Evolutionary conservation across 116 monocot genomes (phyloP).

Genomic region (Dioscorea cayenensis): DNA sequence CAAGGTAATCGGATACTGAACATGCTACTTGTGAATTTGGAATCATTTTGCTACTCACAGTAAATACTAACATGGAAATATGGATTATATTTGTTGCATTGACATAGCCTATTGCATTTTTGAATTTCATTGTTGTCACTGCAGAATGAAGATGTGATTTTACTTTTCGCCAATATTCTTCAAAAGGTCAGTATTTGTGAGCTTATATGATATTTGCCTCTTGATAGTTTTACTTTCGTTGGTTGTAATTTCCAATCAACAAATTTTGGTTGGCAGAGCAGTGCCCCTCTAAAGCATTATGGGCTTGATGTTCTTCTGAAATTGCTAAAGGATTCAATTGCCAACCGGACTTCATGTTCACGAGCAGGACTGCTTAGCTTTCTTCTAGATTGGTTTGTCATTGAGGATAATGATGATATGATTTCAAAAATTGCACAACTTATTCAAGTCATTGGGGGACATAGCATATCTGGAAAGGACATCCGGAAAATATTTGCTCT

Average conservation of each 20-base stretch:
- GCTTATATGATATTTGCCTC: not conserved
- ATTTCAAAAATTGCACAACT: conserved; percentile 62
- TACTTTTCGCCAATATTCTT: conserved; percentile 64
- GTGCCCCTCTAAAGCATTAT: conserved; percentile 62
- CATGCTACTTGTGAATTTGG: not conserved
- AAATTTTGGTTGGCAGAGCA: conserved; percentile 76
- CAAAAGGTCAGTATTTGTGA: conserved; percentile 57
- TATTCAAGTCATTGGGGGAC: conserved; percentile 85
- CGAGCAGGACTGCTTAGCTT: conserved; percentile 76
- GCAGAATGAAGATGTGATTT: conserved; percentile 93
- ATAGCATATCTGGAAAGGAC: conserved; percentile 93
- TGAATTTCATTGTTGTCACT: conserved; percentile 20
- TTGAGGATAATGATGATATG: conserved; percentile 45
- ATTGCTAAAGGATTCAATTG: conserved; percentile 73
- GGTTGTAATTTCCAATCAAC: conserved; percentile 4
- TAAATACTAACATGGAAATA: not conserved
- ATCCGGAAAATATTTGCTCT: conserved; percentile 92
- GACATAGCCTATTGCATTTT: not conserved
- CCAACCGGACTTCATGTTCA: conserved; percentile 74
- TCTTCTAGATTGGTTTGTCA: conserved; percentile 93
- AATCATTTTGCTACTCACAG: too few species aligned
- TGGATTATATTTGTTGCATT: not conserved
- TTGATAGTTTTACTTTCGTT: conserved; percentile 1
- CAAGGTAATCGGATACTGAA: conserved; percentile 35
- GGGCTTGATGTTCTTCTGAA: conserved; percentile 71